Conservation (phyloP, 352 stramenopile species). For the Thraustochytrium striatum region DNA sequence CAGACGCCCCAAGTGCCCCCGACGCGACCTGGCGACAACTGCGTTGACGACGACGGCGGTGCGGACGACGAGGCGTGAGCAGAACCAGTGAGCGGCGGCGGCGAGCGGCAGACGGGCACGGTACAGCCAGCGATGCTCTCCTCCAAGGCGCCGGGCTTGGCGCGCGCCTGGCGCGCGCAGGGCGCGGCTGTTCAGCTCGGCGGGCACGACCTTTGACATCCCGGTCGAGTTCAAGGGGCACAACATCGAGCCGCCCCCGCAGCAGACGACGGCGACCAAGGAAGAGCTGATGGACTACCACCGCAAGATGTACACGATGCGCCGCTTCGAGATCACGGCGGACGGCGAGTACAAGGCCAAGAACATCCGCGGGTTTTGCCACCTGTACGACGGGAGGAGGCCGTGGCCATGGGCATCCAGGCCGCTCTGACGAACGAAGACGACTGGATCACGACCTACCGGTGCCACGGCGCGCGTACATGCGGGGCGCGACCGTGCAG, state of each 20-base stretch:
- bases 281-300: conserved; percentile 95
- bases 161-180: too few species aligned
- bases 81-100: too few species aligned
- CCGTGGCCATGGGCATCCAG: conserved; percentile 95
- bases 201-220: background rate
- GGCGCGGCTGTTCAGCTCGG: background rate
- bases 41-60: too few species aligned
- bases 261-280: conserved; percentile 68
- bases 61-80: too few species aligned
- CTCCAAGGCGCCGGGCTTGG: too few species aligned
- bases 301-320: conserved; percentile 99
- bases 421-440: conserved; percentile 86
- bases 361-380: conserved; percentile 98
- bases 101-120: too few species aligned
- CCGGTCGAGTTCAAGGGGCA: conserved; percentile 39
- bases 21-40: too few species aligned
- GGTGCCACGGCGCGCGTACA: conserved; percentile 96
- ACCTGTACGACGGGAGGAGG: conserved; percentile 99
- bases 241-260: conserved; percentile 36
- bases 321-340: conserved; percentile 99
- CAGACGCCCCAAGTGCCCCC: too few species aligned
- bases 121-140: too few species aligned
- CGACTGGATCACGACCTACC: conserved; percentile 98
- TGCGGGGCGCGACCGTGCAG: conserved; percentile 82
- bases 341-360: conserved; percentile 99